Base-by-base conservation (phyloP, 495 filamentous ascomycete genomes). In the Chaetomium tenue region DNA sequence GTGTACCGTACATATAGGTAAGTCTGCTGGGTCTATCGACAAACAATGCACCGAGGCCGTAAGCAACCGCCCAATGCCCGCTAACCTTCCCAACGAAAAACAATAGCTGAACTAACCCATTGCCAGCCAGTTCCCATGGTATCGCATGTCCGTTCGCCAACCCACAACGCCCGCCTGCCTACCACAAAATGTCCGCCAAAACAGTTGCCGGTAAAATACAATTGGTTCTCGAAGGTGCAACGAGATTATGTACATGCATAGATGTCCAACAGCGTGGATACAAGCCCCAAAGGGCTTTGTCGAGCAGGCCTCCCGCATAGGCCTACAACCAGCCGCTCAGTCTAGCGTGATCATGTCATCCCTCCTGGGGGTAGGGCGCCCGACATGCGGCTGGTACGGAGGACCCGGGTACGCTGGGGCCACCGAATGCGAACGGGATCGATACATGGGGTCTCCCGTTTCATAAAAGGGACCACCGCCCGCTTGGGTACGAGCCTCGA, bases 341-440 rank as follows among this genome's bases (percentile, higher is more conserved):
- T 68, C 61, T 20, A 68, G 37, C 20, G 26, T 46, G 9, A 64
- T 67, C n/a, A 61, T 42, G 18, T 67, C 61, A 33, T 58, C 52
- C 33, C 37, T 44, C 51, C 33, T 52, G 1, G 55, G 50, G 30
- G 28, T 8, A n/a, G 50, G 26, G n/a, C 28, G 65, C 47, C 26
- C 50, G 33, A 12, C 8, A 5, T 30, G 52, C 23, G 28, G 23
- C 42, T 64, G 66, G 47, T 64, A 58, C 0, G 47, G 28, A 2
- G 23, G 18, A 13, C 33, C 63, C 13, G 57, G 46, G 37, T 63
- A 52, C 4, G 63, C 15, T 22, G 22, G 40, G 5, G 67, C 63
- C 30, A 61, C 28, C 3, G 65, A 64, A 5, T 44, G 50, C 15
- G 60, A 50, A 16, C 61, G 65, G 3, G 60, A 67, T 11, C 44